Conservation (phyloP, 306 rosid genomes). For the Ochetophila trinervis region DNA sequence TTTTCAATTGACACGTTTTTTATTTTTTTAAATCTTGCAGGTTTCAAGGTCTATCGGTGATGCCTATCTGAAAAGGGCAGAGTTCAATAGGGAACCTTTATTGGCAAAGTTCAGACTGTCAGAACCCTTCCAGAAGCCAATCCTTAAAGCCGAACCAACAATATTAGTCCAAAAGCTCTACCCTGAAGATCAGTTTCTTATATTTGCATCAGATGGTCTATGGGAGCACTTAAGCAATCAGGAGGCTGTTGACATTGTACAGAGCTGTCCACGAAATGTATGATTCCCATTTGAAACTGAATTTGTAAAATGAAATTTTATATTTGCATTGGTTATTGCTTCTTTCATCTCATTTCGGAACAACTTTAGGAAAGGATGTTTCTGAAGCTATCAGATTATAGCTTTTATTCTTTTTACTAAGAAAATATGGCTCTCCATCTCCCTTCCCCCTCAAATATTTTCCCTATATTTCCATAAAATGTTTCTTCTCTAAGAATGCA, state of each 20-base stretch:
- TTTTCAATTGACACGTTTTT: neutral
- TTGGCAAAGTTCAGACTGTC: constrained; percentile 72
- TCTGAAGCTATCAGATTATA: neutral
- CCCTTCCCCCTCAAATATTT: no score
- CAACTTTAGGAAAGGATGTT: neutral
- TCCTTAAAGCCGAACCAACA: constrained; percentile 84
- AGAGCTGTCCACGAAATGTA: constrained; percentile 72
- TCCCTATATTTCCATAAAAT: neutral
- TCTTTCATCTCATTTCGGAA: neutral
- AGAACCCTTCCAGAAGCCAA: constrained; percentile 68
- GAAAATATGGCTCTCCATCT: no score
- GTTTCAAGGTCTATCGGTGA: constrained; percentile 96
- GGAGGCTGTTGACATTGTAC: constrained; percentile 85
- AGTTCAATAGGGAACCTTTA: constrained; percentile 80
- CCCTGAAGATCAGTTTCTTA: constrained; percentile 74
- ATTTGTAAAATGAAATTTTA: constrained; percentile 8
- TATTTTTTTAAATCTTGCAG: constrained; percentile 39
- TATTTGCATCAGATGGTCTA: constrained; percentile 95
- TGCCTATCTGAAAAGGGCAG: constrained; percentile 81
- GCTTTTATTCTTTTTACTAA: neutral
- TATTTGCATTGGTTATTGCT: neutral
- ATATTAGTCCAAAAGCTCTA: constrained; percentile 55
- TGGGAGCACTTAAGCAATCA: constrained; percentile 95
- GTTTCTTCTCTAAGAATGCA: no score
- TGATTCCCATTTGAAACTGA: constrained; percentile 27